Evolutionary conservation across 495 filamentous ascomycete species (phyloP).

Genomic region (Bacidia gigantensis): DNA sequence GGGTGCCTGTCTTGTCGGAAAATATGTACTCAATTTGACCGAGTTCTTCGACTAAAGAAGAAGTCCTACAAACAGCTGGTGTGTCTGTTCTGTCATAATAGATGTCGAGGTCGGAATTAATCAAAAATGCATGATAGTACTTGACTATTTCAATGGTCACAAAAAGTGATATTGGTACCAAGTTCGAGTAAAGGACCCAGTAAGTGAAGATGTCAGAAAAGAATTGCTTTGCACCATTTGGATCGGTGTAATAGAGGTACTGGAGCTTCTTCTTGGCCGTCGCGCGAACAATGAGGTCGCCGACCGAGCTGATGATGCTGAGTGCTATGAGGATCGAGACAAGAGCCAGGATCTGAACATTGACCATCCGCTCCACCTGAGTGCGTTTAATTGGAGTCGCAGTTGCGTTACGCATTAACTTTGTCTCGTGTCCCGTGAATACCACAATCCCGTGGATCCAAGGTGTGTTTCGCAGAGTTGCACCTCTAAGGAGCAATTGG

Average conservation of each 20-base stretch:
- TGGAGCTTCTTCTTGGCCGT: conserved; percentile 42
- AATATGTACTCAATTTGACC: conserved; percentile 99
- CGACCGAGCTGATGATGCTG: conserved; percentile 78
- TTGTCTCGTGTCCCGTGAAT: conserved; percentile 97
- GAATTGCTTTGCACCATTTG: conserved; percentile 61
- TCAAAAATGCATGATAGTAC: conserved; percentile 91
- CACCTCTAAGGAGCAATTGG: conserved; percentile 80
- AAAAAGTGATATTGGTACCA: conserved; percentile 95
- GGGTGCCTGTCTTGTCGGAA: conserved; percentile 97
- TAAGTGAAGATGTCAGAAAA: conserved; percentile 94
- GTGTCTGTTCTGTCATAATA: conserved; percentile 95
- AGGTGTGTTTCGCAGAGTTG: conserved; percentile 88
- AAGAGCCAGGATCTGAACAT: conserved; percentile 82
- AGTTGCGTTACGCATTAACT: conserved; percentile 97
- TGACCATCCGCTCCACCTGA: conserved; percentile 83
- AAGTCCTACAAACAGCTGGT: conserved; percentile 88
- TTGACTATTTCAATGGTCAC: conserved; percentile 97
- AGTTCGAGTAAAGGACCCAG: conserved; percentile 95
- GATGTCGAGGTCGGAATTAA: conserved; percentile 94
- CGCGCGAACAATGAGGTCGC: conserved; percentile 68
- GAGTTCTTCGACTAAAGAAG: conserved; percentile 89
- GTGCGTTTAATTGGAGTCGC: conserved; percentile 96
- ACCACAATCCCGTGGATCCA: conserved; percentile 97
- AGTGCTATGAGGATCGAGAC: conserved; percentile 70
- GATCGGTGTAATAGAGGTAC: conserved; percentile 55